Percentiles rank a stretch among this genome's conserved stretches.
phyloP scores from a whole-genome alignment of 169 alveolate species.

The Perkinsus chesapeaki region DNA sequence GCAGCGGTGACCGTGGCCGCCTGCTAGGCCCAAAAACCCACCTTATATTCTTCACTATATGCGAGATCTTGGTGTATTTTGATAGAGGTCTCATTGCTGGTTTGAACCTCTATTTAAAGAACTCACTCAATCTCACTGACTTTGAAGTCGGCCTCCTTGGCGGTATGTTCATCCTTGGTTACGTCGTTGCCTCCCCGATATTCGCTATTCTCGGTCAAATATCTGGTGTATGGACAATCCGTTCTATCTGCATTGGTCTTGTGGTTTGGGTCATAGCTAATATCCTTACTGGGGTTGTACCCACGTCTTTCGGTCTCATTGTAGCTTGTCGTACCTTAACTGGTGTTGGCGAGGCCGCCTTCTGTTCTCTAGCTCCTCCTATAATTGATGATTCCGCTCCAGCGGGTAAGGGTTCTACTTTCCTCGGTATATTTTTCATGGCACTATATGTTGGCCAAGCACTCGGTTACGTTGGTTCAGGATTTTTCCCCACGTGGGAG shows the following conservation, averaged over 20 bases:
- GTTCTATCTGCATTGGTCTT: conserved; percentile 20
- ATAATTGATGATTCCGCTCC: conserved; percentile 12
- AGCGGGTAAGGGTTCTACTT: not conserved
- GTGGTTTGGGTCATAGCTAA: conserved; percentile 16
- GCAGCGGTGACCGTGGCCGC: not conserved
- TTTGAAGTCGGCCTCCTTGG: conserved; percentile 25
- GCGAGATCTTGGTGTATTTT: not conserved
- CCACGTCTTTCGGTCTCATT: conserved; percentile 5
- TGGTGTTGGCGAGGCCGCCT: conserved; percentile 29
- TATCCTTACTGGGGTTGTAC: conserved; percentile 5
- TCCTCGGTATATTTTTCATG: conserved; percentile 11
- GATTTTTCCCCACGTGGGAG: not conserved
- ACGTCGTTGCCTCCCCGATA: conserved; percentile 24
- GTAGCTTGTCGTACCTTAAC: conserved; percentile 19
- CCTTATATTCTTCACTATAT: not conserved
- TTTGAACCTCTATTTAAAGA: not conserved
- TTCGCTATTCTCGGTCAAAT: conserved; percentile 17
- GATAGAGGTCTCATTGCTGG: not conserved
- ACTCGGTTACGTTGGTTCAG: conserved; percentile 16
- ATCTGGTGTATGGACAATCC: conserved; percentile 12
- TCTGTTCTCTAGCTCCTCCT: conserved; percentile 22
- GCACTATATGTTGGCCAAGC: conserved; percentile 22
- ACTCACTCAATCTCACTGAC: conserved; percentile 4
- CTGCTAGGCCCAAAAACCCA: not conserved
- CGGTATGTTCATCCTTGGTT: conserved; percentile 26